Evolutionary conservation across 2,329 filamentous ascomycete species (phyloP), one percentile per base, ranked within the genome.

Genomic region (Fusarium sp.): DNA sequence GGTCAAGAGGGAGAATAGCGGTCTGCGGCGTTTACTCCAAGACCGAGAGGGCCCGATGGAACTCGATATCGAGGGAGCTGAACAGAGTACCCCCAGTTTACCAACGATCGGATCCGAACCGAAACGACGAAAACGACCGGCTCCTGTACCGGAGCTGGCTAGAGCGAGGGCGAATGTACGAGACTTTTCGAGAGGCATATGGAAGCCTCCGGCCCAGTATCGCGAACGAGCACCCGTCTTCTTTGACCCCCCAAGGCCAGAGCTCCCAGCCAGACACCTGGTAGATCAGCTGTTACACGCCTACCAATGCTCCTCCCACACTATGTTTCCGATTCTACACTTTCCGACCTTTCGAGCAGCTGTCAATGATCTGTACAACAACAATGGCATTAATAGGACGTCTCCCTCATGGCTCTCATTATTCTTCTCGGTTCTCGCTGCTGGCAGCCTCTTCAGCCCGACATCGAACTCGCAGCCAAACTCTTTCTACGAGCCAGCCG

Each of bases 271-370:
- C 1, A 90, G 89, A 69, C 82, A 88, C 27, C 79, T 89, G 20
- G 89, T 90, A 27, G 93, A 97, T 67, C 87, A 87, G 70, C 83
- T 97, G 2, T 80, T 97, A 31, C 85, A 87, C 33, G 86, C 90
- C 36, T 99, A 97, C 78, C 91, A 92, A 73, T 84, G 86, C 38
- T 91, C 90, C 6, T 84, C 93, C 23, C 95, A 98, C 77, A 86
- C 89, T 31, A 90, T 92, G 78, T 90, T 94, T 71, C 96, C 96
- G 0, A 89, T 97, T 44, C 75, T 98, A 9, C 93, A 98, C 78
- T 96, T 94, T 91, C 92, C 93, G 2, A 91, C 87, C 0, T 96
- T 98, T 74, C 85, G 90, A 73, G 84, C 87, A 51, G 87, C 91
- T 56, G 91, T 95, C 65, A 92, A 97, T 61, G 85, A 88, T 8